phyloP scores from a whole-genome alignment of 192 early-diverging fungal genomes.

The Gryganskiella cystojenkinii region DNA sequence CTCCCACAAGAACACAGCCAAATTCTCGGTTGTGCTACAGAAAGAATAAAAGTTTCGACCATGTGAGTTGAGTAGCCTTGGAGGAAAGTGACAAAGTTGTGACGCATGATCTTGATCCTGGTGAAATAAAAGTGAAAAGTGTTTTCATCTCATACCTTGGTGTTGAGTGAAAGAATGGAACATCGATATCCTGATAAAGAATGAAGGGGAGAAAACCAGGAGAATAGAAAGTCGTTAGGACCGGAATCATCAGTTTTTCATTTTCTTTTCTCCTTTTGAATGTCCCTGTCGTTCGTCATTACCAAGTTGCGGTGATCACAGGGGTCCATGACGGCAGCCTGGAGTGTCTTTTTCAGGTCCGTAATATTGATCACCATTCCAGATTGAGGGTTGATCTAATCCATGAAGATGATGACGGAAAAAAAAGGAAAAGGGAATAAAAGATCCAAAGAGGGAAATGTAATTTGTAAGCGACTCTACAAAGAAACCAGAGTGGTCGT shows the following conservation, averaged over 20 bases:
- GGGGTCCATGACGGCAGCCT: conserved; percentile 75
- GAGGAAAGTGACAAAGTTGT: background rate
- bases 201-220: background rate
- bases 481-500: background rate
- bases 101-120: background rate
- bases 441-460: background rate
- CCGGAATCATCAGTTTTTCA: too few relatives aligned
- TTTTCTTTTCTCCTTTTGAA: too few relatives aligned
- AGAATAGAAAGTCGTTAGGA: background rate
- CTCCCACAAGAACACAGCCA: conserved; percentile 89
- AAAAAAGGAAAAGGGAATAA: background rate
- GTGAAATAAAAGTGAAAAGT: too few relatives aligned
- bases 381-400: conserved; percentile 73
- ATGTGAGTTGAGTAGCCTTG: background rate
- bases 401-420: background rate
- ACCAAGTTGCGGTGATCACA: conserved; percentile 91
- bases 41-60: background rate
- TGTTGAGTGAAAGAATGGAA: conserved; percentile 74
- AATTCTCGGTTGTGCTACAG: conserved; percentile 88
- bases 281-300: too few relatives aligned
- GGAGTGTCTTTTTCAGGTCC: conserved; percentile 83
- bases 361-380: conserved; percentile 92
- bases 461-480: conserved; percentile 24
- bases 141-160: conserved; percentile 76
- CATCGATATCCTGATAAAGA: conserved; percentile 77